A percentile compares a stretch with the other conserved stretches of the same genome.
Evolutionary conservation across 768 basidiomycete species (phyloP).

Genomic region (Phylloporus rhodoxanthus): DNA sequence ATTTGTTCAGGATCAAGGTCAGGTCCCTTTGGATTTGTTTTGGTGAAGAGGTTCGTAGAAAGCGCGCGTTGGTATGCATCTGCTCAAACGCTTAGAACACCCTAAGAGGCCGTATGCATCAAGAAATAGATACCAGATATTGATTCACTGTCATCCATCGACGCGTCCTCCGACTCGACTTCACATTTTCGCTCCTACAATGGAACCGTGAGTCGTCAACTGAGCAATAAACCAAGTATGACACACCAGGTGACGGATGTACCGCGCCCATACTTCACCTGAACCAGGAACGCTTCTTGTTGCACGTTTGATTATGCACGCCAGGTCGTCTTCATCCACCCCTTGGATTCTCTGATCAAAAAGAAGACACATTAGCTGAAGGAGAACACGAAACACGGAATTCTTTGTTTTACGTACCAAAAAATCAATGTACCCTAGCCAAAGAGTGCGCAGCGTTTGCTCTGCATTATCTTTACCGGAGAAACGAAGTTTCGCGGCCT

Average conservation of each 20-base stretch:
- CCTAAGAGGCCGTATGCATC: not conserved
- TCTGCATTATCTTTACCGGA: constrained; percentile 51
- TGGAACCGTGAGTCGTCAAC: not conserved
- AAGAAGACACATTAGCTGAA: not conserved
- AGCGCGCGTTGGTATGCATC: constrained; percentile 57
- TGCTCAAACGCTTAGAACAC: constrained; percentile 22
- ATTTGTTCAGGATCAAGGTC: constrained; percentile 57
- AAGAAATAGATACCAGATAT: constrained; percentile 19
- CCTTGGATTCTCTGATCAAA: constrained; percentile 31
- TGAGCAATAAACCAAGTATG: not conserved
- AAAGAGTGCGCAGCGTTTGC: constrained; percentile 56
- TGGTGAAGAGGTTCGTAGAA: constrained; percentile 46
- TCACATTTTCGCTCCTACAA: constrained; percentile 19
- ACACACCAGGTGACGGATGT: constrained; percentile 65
- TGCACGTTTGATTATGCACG: constrained; percentile 48
- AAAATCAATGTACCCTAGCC: constrained; percentile 68
- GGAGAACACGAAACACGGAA: not conserved
- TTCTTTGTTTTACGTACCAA: constrained; percentile 41
- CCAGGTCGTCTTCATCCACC: constrained; percentile 38
- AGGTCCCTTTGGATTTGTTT: constrained; percentile 12
- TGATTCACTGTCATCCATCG: constrained; percentile 19
- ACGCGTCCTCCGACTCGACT: constrained; percentile 12
- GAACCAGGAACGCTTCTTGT: constrained; percentile 67
- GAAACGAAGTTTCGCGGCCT: constrained; percentile 58
- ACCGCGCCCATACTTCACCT: constrained; percentile 75